A percentile compares a stretch with the other conserved stretches of the same genome.
Conservation (phyloP, 805 yeast genomes). For the Kregervanrija pseudodelftensis region DNA sequence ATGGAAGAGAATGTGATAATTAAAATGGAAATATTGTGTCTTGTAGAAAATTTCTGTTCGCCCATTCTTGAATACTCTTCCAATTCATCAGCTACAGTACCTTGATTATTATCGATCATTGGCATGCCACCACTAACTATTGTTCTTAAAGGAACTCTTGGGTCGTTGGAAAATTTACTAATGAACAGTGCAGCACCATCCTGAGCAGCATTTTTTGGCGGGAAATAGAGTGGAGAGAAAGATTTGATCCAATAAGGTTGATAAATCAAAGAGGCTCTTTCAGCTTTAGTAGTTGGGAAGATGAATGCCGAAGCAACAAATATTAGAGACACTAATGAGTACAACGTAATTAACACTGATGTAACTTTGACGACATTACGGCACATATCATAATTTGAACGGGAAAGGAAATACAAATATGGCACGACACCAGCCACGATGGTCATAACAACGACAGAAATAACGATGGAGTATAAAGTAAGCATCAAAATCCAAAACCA, state of each 20-base stretch:
- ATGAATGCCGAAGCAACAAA: conserved; percentile 46
- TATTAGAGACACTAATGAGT: conserved; percentile 45
- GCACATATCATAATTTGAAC: conserved; percentile 40
- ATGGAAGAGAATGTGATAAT: conserved; percentile 40
- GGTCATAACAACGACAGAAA: conserved; percentile 59
- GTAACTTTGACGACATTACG: conserved; percentile 48
- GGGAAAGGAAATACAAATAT: conserved; percentile 46
- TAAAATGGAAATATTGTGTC: conserved; percentile 45
- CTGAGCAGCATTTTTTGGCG: conserved; percentile 43
- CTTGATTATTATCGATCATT: conserved; percentile 5
- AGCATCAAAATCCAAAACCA: conserved; percentile 46
- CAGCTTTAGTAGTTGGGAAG: conserved; percentile 46
- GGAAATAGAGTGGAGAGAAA: conserved; percentile 52
- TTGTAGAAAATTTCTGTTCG: conserved; percentile 24
- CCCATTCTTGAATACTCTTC: conserved; percentile 17
- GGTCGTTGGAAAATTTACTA: conserved; percentile 11
- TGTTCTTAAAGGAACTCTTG: conserved; percentile 20
- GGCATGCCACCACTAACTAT: conserved; percentile 21
- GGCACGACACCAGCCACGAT: conserved; percentile 58
- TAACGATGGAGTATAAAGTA: conserved; percentile 43
- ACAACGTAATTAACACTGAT: conserved; percentile 37
- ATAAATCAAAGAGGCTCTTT: conserved; percentile 44
- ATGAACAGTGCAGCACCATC: conserved; percentile 20
- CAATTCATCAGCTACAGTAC: conserved; percentile 14
- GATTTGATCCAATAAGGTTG: conserved; percentile 78